Percentiles rank a stretch among this genome's conserved stretches.
Evolutionary conservation across 257 asterid species (phyloP).

Genomic region (Ophiorrhiza pumila): DNA sequence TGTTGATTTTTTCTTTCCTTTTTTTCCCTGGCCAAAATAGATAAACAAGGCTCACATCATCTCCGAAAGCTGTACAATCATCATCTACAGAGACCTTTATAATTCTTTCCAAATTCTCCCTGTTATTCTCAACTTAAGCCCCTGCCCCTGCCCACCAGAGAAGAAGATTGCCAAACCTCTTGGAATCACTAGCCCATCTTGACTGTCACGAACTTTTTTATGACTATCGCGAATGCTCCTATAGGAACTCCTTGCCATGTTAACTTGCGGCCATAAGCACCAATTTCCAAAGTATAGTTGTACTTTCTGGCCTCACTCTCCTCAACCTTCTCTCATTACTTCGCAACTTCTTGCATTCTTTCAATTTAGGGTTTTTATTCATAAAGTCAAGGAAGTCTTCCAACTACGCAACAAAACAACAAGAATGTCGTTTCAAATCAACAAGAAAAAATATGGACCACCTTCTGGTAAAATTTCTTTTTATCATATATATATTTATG

Average conservation of each 20-base stretch:
- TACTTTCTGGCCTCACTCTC: slow-evolving; percentile 67
- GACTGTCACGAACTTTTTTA: slow-evolving; percentile 65
- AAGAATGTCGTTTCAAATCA: too few species aligned
- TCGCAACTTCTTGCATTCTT: too few species aligned
- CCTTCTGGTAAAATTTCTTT: too few species aligned
- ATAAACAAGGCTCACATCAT: neutral
- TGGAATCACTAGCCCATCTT: slow-evolving; percentile 73
- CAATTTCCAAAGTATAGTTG: slow-evolving; percentile 72
- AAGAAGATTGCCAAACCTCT: slow-evolving; percentile 66
- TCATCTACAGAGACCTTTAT: slow-evolving; percentile 21
- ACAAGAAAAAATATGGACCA: too few species aligned
- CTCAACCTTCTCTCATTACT: too few species aligned
- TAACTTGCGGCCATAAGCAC: slow-evolving; percentile 65
- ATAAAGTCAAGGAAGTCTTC: too few species aligned
- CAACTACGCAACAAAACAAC: too few species aligned
- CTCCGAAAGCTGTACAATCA: slow-evolving; percentile 23
- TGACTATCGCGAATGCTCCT: slow-evolving; percentile 84
- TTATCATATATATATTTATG: too few species aligned
- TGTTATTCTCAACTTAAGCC: slow-evolving; percentile 69
- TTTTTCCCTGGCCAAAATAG: neutral
- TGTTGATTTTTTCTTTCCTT: neutral
- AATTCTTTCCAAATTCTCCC: slow-evolving; percentile 78
- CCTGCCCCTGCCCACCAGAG: slow-evolving; percentile 63
- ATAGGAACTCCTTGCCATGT: slow-evolving; percentile 88
- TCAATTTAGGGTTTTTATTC: too few species aligned